Evolutionary conservation across 192 early-diverging fungal genomes (phyloP).

Genomic region (Coemansia sp.): DNA sequence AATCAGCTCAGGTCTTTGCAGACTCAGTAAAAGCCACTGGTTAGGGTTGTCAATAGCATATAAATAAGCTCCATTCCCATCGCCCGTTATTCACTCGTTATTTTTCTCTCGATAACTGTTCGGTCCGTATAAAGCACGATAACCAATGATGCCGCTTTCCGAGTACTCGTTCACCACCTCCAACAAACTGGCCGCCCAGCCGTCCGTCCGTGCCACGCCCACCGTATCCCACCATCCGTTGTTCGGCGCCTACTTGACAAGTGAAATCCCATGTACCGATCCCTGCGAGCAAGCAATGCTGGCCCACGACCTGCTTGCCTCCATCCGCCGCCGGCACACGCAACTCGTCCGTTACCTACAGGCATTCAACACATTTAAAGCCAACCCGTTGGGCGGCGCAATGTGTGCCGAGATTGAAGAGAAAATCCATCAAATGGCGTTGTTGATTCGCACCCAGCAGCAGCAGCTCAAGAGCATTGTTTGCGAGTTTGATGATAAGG

Average conservation of each 20-base stretch:
- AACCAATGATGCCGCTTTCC: background rate
- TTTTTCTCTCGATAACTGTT: no score
- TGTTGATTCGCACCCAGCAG: constrained; percentile 43
- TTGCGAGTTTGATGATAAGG: background rate
- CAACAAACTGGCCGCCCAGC: background rate
- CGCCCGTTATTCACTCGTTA: background rate
- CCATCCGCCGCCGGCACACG: constrained; percentile 22
- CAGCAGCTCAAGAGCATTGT: constrained; percentile 25
- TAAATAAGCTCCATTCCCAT: constrained; percentile 2
- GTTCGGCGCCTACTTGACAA: background rate
- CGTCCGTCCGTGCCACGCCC: background rate
- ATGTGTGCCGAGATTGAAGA: constrained; percentile 44
- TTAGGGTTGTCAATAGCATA: constrained; percentile 4
- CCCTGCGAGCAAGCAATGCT: constrained; percentile 11
- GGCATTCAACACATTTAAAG: constrained; percentile 12
- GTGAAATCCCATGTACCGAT: background rate
- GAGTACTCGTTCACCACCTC: background rate
- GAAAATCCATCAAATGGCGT: constrained; percentile 46
- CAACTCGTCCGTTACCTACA: constrained; percentile 28
- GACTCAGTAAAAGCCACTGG: background rate
- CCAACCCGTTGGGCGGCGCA: constrained; percentile 47
- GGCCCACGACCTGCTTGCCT: constrained; percentile 30
- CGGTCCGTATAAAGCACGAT: no score
- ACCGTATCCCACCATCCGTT: background rate
- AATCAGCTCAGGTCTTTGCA: no score